A percentile compares a stretch with the other conserved stretches of the same genome.
Conservation (phyloP, 352 stramenopile genomes). For the Phytophthora vignae region DNA sequence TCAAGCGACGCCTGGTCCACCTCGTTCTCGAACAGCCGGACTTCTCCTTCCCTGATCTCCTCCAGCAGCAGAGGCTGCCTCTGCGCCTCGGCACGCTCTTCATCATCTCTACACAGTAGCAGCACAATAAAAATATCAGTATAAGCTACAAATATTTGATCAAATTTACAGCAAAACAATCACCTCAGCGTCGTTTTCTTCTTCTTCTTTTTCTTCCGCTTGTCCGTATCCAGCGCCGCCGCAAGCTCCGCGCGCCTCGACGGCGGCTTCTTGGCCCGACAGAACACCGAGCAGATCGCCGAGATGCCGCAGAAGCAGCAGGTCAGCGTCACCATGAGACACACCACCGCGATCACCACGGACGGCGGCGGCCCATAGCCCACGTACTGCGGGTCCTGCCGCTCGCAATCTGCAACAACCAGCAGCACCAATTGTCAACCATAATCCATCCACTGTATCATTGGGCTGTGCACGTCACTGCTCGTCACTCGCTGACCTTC, state of each 20-base stretch:
- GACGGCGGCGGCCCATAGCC: slow-evolving; percentile 83
- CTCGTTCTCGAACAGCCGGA: slow-evolving; percentile 68
- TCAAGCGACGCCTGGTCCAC: slow-evolving; percentile 52
- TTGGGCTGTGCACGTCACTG: no score
- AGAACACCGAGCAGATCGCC: slow-evolving; percentile 81
- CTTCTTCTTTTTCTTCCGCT: slow-evolving; percentile 43
- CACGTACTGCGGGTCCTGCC: slow-evolving; percentile 74
- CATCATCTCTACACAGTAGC: slow-evolving; percentile 39
- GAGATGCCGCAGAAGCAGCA: slow-evolving; percentile 84
- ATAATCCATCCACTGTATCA: no score
- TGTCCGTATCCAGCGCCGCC: slow-evolving; percentile 29
- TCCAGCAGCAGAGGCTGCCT: slow-evolving; percentile 62
- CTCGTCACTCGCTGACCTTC: slow-evolving; percentile 44
- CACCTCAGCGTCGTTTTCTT: slow-evolving; percentile 38
- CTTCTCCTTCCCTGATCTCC: slow-evolving; percentile 57
- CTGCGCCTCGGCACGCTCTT: slow-evolving; percentile 47
- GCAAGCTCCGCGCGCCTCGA: slow-evolving; percentile 32
- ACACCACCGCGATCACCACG: slow-evolving; percentile 87
- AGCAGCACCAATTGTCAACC: no score
- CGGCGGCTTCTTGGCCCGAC: slow-evolving; percentile 35
- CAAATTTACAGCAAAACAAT: not conserved
- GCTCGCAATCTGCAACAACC: slow-evolving; percentile 70
- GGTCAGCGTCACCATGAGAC: slow-evolving; percentile 80
- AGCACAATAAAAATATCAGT: not conserved
- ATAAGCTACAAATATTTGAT: not conserved